Base-by-base conservation (phyloP, 1,139 yeast genomes). In the Sugiyamaella novakii region DNA sequence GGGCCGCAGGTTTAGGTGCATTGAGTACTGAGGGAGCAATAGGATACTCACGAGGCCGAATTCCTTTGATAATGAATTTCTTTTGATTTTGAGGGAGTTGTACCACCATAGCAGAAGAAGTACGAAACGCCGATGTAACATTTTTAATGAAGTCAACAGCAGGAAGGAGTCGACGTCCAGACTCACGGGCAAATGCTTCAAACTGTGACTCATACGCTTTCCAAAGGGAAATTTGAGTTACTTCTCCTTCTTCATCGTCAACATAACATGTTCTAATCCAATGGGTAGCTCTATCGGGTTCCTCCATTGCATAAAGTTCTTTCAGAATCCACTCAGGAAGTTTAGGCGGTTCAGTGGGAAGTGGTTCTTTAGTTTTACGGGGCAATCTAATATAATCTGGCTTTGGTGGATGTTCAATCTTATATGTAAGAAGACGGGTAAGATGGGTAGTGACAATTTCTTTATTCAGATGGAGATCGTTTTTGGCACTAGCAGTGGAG, bases 101-200 rank as follows among this genome's bases (percentile, higher is more conserved):
- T 52, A 91, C 81, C 14, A 92, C 98, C 91, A 89, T 89, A 1
- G 98, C 97, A 51, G 88, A 87, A 1, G 96, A 88, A 59, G 83
- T 80, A n/a, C 88, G 84, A 66, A 91, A 91, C 0, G 97, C 96
- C 51, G 82, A 81, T 21, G 92, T 84, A 11, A 92, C 98, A 64
- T 92, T 92, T 63, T 91, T 89, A 64, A 92, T 92, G 64, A 92
- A 92, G 59, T 92, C 98, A 15, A 94, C 98, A 0, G 98, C 98
- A 1, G 97, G 95, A 41, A 92, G 75, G 44, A 92, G 73, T 52
- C 82, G 80, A 54, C 72, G 51, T 14, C 62, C 78, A 40, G 73
- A 76, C n/a, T 33, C 46, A 15, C 74, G 69, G 11, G 75, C 75
- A 48, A 74, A 74, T 34, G 70, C 72, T 48, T 81, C 80, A 61